Evolutionary conservation across 495 filamentous ascomycete species (phyloP).

Genomic region (Penicillium desertorum): DNA sequence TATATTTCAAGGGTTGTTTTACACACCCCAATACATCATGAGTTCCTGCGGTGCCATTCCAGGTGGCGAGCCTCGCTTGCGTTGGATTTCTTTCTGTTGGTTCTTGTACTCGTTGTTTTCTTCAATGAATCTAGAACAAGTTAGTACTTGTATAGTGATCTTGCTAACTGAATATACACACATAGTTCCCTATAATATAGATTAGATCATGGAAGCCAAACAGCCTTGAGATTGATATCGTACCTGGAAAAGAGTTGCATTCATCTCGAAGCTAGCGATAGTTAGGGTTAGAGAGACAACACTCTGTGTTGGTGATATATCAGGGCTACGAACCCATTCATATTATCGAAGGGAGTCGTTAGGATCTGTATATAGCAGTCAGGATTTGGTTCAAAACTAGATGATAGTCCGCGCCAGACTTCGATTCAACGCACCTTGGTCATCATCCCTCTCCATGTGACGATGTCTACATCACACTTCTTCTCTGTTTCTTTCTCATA

Average conservation of each 20-base stretch:
- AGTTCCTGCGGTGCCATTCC: conserved; percentile 61
- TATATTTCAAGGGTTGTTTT: neutral
- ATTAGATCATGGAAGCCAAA: conserved; percentile 21
- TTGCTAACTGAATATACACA: conserved; percentile 41
- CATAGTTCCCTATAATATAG: conserved; percentile 66
- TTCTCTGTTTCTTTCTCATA: conserved; percentile 66
- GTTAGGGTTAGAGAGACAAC: conserved; percentile 3
- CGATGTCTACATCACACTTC: conserved; percentile 70
- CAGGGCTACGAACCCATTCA: conserved; percentile 63
- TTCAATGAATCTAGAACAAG: conserved; percentile 75
- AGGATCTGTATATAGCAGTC: conserved; percentile 61
- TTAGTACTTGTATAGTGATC: conserved; percentile 10
- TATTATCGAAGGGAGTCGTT: conserved; percentile 74
- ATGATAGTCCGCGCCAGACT: neutral
- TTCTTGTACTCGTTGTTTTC: conserved; percentile 75
- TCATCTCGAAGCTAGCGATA: conserved; percentile 81
- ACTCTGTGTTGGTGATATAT: neutral
- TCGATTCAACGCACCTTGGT: conserved; percentile 67
- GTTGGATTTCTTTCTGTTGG: conserved; percentile 51
- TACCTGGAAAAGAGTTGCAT: conserved; percentile 87
- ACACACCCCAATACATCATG: conserved; percentile 64
- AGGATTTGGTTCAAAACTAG: neutral
- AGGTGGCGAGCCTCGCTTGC: conserved; percentile 49
- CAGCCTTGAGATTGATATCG: conserved; percentile 24
- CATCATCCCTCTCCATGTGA: conserved; percentile 99